A percentile compares a stretch with the other conserved stretches of the same genome.
These are phyloP conservation scores for Aquilaria malaccensis DNA, from an alignment of 345 rosid genomes.

Conservation along the genomic window DNA sequence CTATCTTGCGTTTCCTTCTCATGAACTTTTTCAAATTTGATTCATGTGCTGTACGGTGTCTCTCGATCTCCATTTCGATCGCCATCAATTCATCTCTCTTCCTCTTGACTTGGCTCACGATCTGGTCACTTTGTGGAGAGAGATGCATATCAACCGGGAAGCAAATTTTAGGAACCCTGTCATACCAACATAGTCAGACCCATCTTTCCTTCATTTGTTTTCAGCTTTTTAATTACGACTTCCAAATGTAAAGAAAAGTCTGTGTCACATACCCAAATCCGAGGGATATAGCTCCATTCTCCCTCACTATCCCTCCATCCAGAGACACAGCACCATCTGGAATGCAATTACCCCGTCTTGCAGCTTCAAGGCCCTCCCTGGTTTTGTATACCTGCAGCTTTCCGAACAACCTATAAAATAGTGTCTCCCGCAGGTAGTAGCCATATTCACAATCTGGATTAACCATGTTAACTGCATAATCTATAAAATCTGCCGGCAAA, in stretches of 20 bases:
- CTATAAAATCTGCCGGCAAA: conserved; percentile 41
- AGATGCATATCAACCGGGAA: conserved; percentile 25
- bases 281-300: conserved; percentile 32
- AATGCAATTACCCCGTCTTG: conserved; percentile 22
- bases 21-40: conserved; percentile 8
- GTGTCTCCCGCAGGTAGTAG: conserved; percentile 50
- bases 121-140: conserved; percentile 1
- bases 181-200: not conserved
- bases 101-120: conserved; percentile 2
- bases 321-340: conserved; percentile 39
- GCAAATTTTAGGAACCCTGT: conserved; percentile 33
- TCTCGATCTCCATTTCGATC: not conserved
- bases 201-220: not conserved
- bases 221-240: too few relatives aligned
- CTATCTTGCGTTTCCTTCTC: not conserved
- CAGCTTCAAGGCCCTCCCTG: conserved; percentile 28
- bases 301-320: conserved; percentile 53
- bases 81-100: conserved; percentile 1
- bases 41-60: not conserved
- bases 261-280: conserved; percentile 32
- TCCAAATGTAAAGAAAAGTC: not conserved
- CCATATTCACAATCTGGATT: conserved; percentile 24
- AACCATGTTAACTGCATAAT: conserved; percentile 66
- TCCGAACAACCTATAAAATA: conserved; percentile 41
- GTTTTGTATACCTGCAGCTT: conserved; percentile 57